Conservation (phyloP, 2,329 filamentous ascomycete genomes). For the Aureobasidium sp. region DNA sequence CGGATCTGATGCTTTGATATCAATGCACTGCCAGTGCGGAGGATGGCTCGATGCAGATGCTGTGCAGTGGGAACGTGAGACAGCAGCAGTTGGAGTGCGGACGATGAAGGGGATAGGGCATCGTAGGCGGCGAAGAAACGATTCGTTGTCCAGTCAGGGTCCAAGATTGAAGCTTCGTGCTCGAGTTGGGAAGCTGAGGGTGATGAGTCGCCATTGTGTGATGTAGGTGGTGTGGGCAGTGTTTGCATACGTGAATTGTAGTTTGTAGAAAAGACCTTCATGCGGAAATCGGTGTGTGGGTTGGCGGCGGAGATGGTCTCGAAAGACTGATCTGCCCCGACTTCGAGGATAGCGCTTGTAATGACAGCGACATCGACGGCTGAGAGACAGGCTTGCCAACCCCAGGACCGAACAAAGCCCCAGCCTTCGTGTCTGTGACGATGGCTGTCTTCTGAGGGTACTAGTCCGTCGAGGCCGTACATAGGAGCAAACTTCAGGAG, state of each 20-base stretch:
- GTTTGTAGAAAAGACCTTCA: constrained; percentile 12
- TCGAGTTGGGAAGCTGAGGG: constrained; percentile 18
- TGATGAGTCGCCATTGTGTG: constrained; percentile 27
- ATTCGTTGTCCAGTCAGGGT: constrained; percentile 40
- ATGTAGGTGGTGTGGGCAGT: constrained; percentile 28
- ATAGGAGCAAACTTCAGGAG: constrained; percentile 85
- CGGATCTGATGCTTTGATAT: constrained; percentile 93
- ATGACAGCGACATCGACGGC: constrained; percentile 93
- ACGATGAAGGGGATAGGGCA: constrained; percentile 42
- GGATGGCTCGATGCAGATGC: constrained; percentile 83
- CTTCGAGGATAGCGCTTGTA: constrained; percentile 84
- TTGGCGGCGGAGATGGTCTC: constrained; percentile 14
- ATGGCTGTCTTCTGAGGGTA: constrained; percentile 66
- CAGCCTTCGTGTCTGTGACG: constrained; percentile 75
- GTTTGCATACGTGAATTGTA: constrained; percentile 25
- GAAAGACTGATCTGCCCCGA: constrained; percentile 47
- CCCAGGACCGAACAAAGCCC: constrained; percentile 97
- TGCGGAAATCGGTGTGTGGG: constrained; percentile 15
- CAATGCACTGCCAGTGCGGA: constrained; percentile 82
- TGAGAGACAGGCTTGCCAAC: constrained; percentile 89
- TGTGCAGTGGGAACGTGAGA: constrained; percentile 75
- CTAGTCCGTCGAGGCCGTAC: constrained; percentile 89
- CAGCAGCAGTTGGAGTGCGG: constrained; percentile 65
- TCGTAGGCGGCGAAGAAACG: constrained; percentile 56
- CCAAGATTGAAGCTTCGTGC: constrained; percentile 24